Conservation (phyloP, 441 rosid genomes). For the Croton laevigatus region DNA sequence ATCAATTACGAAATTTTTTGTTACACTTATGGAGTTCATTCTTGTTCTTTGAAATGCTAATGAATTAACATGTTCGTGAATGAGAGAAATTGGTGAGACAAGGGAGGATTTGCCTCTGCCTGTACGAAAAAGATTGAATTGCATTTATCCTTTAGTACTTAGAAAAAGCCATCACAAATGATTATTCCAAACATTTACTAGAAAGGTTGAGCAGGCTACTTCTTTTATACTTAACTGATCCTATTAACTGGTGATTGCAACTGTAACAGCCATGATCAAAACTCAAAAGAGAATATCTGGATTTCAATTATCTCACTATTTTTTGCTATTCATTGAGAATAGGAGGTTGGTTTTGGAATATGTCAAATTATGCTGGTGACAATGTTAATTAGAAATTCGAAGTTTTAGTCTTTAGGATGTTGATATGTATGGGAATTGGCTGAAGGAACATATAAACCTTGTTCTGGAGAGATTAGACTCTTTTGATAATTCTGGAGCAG, state of each 20-base stretch:
- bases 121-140: background rate
- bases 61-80: background rate
- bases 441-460: background rate
- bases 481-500: background rate
- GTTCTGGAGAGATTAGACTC: background rate
- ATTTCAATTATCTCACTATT: background rate
- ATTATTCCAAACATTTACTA: background rate
- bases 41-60: constrained; percentile 1
- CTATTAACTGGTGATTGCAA: background rate
- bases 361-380: constrained; percentile 8
- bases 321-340: background rate
- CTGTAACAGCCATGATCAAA: background rate
- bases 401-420: background rate
- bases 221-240: background rate
- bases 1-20: background rate
- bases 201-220: background rate
- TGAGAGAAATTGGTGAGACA: background rate
- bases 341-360: constrained; percentile 1
- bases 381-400: background rate
- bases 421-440: background rate
- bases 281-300: background rate
- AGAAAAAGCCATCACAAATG: background rate
- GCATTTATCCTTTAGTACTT: background rate
- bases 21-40: background rate
- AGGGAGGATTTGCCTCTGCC: background rate